These are phyloP conservation scores for Mycena galopus DNA, from an alignment of 768 basidiomycete species.

Conservation along the genomic window DNA sequence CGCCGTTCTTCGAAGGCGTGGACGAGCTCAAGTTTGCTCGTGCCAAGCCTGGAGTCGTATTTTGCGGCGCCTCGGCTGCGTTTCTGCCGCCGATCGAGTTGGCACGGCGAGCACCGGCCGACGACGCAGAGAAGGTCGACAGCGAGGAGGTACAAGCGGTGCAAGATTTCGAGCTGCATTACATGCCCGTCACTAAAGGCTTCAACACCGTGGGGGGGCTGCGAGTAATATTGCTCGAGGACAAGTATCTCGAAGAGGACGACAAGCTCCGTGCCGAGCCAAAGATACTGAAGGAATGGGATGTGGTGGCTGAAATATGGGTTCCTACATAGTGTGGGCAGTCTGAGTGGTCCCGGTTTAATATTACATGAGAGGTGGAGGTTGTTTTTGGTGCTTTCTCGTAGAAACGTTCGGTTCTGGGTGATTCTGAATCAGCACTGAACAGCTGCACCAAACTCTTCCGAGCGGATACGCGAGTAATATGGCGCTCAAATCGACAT, in stretches of 20 bases:
- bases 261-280: conserved; percentile 40
- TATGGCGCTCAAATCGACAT: not conserved
- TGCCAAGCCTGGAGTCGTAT: conserved; percentile 51
- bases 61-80: conserved; percentile 67
- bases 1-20: conserved; percentile 59
- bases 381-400: too few species aligned
- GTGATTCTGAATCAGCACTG: too few species aligned
- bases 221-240: conserved; percentile 74
- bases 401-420: too few species aligned
- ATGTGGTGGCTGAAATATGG: conserved; percentile 80
- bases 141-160: conserved; percentile 50
- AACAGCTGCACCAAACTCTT: too few species aligned
- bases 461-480: too few species aligned
- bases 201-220: conserved; percentile 78
- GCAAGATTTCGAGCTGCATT: conserved; percentile 75
- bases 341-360: not conserved
- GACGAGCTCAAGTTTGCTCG: conserved; percentile 50
- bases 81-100: conserved; percentile 60
- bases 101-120: conserved; percentile 28
- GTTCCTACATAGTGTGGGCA: conserved; percentile 50
- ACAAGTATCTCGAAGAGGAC: conserved; percentile 57
- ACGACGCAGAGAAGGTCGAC: conserved; percentile 6
- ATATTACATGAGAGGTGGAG: not conserved
- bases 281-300: conserved; percentile 76
- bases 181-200: conserved; percentile 68